Percentiles rank a stretch among this genome's conserved stretches.
phyloP scores from a whole-genome alignment of 208 protist genomes.

The Angomonas ambiguus region DNA sequence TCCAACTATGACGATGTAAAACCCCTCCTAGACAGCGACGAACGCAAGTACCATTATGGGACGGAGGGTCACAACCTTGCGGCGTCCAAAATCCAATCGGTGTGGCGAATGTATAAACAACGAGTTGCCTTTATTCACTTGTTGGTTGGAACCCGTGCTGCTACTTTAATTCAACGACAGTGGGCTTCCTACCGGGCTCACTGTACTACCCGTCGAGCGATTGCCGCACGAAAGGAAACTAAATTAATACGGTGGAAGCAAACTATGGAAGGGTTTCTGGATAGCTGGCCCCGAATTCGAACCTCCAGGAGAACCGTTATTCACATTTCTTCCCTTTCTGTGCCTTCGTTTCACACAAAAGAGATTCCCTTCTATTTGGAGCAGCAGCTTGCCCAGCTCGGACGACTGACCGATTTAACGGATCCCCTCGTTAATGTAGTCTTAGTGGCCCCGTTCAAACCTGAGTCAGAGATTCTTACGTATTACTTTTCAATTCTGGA shows the following conservation, averaged over 20 bases:
- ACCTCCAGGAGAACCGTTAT: constrained; percentile 56
- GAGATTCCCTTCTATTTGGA: constrained; percentile 76
- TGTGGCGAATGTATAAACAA: constrained; percentile 84
- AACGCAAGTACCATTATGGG: constrained; percentile 60
- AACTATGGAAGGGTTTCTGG: constrained; percentile 80
- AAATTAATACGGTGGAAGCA: constrained; percentile 61
- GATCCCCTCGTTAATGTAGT: constrained; percentile 84
- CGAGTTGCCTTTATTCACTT: constrained; percentile 78
- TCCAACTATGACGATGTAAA: constrained; percentile 79
- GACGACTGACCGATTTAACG: constrained; percentile 63
- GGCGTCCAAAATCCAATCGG: constrained; percentile 85
- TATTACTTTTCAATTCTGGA: constrained; percentile 81
- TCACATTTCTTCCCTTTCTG: constrained; percentile 86
- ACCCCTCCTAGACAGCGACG: constrained; percentile 42
- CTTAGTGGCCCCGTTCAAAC: constrained; percentile 66
- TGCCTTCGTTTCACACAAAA: constrained; percentile 68
- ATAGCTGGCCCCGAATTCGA: constrained; percentile 63
- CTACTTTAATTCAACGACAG: constrained; percentile 77
- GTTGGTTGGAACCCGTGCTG: constrained; percentile 69
- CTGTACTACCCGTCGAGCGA: constrained; percentile 57
- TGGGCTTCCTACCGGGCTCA: constrained; percentile 79
- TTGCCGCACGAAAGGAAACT: constrained; percentile 53
- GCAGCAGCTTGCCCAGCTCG: constrained; percentile 79
- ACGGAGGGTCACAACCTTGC: constrained; percentile 58
- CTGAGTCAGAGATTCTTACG: constrained; percentile 67